Base-by-base conservation (phyloP, 1,284 basidiomycete genomes). In the Athelia sp. region DNA sequence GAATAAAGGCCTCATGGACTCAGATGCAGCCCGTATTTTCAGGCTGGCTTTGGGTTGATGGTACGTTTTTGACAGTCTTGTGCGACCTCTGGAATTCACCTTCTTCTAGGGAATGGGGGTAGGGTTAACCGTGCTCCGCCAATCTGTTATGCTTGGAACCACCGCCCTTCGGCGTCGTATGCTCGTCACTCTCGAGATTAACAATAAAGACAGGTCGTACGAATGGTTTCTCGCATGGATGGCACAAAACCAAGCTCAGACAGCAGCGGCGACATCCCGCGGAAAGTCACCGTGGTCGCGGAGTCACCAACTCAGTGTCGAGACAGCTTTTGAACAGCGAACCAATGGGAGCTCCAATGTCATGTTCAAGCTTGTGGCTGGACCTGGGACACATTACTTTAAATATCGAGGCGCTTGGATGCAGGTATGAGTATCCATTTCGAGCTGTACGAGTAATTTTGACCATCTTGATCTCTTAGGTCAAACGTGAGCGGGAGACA, bases 141-240 rank as follows among this genome's bases (percentile, higher is more conserved):
- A 87, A 61, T 83, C 83, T 24, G 62, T 84, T 18, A 79, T 86
- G 10, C 70, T 91, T 15, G 87, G 84, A 17, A 79, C 87, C 4
- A 83, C 79, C 3, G 77, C 88, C 29, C 82, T 95, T 38, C 93
- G 91, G 51, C 78, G 97, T 21, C 83, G 96, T 26, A 78, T 99
- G 73, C 84, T 99, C 46, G 94, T 99, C 40, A 89, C 93, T 4
- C 81, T 99, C 44, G 97, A 99, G 71, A 94, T 99, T 58, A 93
- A 92, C 46, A 98, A 95, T 60, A 93, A 95, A 62, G 97, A 99
- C 65, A 85, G 82, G 23, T 79, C 95, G 2, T 98, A 99, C 66
- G 88, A 93, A 32, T 99, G 97, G 95, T 96, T 99, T 66, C 82
- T 99, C 24, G 78, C 90, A 53, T 99, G 97, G 97, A 93, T 99